Evolutionary conservation across 257 asterid genomes (phyloP).

Genomic region (Solanum stenotomum): DNA sequence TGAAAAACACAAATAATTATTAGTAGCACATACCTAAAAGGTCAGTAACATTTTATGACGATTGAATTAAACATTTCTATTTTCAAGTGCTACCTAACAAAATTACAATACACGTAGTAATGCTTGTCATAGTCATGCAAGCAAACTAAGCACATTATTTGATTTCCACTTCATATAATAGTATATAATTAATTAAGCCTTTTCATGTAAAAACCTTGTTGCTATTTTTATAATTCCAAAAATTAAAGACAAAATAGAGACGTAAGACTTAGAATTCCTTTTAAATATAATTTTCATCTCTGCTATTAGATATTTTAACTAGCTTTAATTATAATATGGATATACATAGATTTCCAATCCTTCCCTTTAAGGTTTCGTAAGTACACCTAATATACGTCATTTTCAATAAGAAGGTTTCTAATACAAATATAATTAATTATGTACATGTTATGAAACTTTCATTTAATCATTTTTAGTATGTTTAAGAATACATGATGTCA

Average conservation of each 20-base stretch:
- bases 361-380: not conserved
- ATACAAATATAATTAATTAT: not conserved
- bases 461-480: not conserved
- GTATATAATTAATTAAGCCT: not conserved
- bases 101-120: not conserved
- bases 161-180: not conserved
- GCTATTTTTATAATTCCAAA: not conserved
- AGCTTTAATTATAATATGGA: not conserved
- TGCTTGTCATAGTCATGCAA: not conserved
- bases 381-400: not conserved
- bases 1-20: not conserved
- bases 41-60: not conserved
- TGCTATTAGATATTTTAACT: not conserved
- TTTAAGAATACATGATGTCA: not conserved
- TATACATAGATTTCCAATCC: not conserved
- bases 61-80: not conserved
- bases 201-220: not conserved
- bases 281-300: not conserved
- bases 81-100: not conserved
- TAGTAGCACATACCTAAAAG: not conserved
- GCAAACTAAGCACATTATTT: constrained; percentile 1
- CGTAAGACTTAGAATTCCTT: not conserved
- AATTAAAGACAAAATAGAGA: not conserved
- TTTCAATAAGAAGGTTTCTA: not conserved
- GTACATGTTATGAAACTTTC: not conserved